Conservation (phyloP, 768 basidiomycete genomes). For the Hirschioporus abietinus region DNA sequence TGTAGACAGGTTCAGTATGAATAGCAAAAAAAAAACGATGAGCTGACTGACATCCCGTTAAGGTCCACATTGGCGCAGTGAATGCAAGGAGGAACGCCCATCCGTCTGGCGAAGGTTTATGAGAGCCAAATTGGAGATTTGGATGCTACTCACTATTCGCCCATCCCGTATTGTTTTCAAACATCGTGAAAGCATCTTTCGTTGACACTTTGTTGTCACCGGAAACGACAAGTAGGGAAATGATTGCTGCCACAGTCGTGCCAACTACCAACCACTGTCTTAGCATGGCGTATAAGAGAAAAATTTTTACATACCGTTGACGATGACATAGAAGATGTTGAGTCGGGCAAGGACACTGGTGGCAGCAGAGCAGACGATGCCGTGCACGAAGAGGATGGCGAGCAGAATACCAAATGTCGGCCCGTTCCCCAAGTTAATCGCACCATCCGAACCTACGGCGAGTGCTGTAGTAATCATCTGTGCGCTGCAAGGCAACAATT, state of each 20-base stretch:
- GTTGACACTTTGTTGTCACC: conserved; percentile 58
- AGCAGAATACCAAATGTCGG: conserved; percentile 65
- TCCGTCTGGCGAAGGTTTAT: conserved; percentile 39
- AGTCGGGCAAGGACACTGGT: conserved; percentile 59
- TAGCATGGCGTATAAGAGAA: not conserved
- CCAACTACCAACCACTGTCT: conserved; percentile 38
- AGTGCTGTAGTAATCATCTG: conserved; percentile 76
- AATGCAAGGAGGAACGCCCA: conserved; percentile 74
- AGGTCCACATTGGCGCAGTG: conserved; percentile 74
- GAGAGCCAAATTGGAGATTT: not conserved
- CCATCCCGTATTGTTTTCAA: conserved; percentile 73
- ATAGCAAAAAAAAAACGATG: not conserved
- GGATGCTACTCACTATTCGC: conserved; percentile 38
- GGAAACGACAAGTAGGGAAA: conserved; percentile 52
- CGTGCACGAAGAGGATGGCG: conserved; percentile 61
- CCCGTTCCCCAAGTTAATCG: conserved; percentile 45
- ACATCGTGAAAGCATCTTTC: conserved; percentile 59
- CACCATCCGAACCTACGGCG: conserved; percentile 52
- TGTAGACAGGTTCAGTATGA: conserved; percentile 19
- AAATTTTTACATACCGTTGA: conserved; percentile 45
- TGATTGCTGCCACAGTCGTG: conserved; percentile 58
- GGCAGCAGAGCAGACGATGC: conserved; percentile 65
- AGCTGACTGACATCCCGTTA: conserved; percentile 59
- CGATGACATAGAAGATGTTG: conserved; percentile 62
- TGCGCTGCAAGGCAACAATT: conserved; percentile 33